A percentile compares a stretch with the other conserved stretches of the same genome.
Conservation (phyloP, 495 filamentous ascomycete genomes). For the Neurospora sp. region DNA sequence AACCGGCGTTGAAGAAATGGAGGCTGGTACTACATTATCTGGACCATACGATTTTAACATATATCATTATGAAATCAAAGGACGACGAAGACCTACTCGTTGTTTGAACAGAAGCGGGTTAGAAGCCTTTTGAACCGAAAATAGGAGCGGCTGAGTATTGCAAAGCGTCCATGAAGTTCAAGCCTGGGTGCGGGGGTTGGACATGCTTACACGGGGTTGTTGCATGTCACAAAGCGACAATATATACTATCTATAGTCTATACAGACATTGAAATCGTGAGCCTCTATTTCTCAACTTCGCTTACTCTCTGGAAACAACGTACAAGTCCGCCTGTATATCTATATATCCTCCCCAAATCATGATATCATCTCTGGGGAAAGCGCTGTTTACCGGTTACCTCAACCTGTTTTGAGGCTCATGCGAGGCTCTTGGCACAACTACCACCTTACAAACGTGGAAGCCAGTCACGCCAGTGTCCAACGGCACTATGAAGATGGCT, state of each 20-base stretch:
- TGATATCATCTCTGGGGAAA: neutral
- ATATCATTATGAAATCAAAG: conserved; percentile 50
- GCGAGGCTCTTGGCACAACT: neutral
- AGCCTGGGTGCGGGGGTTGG: neutral
- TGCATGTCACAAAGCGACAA: neutral
- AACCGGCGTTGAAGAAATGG: conserved; percentile 38
- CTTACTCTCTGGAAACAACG: neutral
- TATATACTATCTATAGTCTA: neutral
- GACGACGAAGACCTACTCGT: conserved; percentile 16
- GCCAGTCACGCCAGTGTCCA: neutral
- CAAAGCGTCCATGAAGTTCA: neutral
- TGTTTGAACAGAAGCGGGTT: conserved; percentile 5
- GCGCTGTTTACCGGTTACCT: neutral
- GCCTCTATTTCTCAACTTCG: neutral
- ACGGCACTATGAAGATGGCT: neutral
- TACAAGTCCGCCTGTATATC: neutral
- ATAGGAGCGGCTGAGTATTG: neutral
- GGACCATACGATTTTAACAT: conserved; percentile 70
- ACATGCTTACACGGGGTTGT: neutral
- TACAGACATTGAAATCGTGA: neutral
- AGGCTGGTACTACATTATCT: conserved; percentile 66
- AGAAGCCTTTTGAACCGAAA: neutral
- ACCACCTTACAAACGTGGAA: neutral
- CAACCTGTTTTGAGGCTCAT: neutral
- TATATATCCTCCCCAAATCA: no score